Percentiles rank a stretch among this genome's conserved stretches.
phyloP scores from a whole-genome alignment of 768 basidiomycete genomes.

The Hericium erinaceus region DNA sequence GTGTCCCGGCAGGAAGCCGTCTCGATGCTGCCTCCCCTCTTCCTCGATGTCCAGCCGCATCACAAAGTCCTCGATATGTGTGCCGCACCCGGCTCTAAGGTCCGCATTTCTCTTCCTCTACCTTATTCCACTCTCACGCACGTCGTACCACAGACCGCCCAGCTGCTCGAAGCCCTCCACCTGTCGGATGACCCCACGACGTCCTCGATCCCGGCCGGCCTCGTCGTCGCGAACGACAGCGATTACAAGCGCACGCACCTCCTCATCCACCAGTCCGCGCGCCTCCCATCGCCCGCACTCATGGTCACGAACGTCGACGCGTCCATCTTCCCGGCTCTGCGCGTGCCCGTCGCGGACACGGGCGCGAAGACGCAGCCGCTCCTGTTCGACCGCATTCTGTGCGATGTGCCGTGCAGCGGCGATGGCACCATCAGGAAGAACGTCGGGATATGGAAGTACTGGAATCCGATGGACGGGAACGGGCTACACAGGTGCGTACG shows the following conservation, averaged over 20 bases:
- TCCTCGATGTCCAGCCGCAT: conserved; percentile 90
- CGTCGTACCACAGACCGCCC: conserved; percentile 60
- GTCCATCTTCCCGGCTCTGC: conserved; percentile 68
- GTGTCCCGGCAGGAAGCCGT: conserved; percentile 95
- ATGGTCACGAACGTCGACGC: conserved; percentile 97
- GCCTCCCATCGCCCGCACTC: conserved; percentile 83
- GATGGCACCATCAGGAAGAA: conserved; percentile 97
- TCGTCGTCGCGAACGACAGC: conserved; percentile 92
- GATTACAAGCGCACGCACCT: conserved; percentile 92
- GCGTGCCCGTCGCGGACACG: conserved; percentile 30
- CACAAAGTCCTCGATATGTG: conserved; percentile 97
- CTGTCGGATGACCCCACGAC: conserved; percentile 57
- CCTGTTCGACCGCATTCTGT: conserved; percentile 86
- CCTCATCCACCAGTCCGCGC: conserved; percentile 93
- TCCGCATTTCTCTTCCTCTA: conserved; percentile 19
- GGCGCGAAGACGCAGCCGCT: conserved; percentile 33
- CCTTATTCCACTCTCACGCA: background rate
- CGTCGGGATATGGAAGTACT: conserved; percentile 86
- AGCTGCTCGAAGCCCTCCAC: conserved; percentile 92
- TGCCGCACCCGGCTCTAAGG: conserved; percentile 96
- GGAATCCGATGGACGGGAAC: conserved; percentile 85
- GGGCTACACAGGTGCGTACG: conserved; percentile 71
- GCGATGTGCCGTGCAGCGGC: conserved; percentile 96
- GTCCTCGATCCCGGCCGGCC: conserved; percentile 67
- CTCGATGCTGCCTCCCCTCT: conserved; percentile 96